phyloP scores from a whole-genome alignment of 2,329 filamentous ascomycete genomes.

The Exophiala aquamarina region DNA sequence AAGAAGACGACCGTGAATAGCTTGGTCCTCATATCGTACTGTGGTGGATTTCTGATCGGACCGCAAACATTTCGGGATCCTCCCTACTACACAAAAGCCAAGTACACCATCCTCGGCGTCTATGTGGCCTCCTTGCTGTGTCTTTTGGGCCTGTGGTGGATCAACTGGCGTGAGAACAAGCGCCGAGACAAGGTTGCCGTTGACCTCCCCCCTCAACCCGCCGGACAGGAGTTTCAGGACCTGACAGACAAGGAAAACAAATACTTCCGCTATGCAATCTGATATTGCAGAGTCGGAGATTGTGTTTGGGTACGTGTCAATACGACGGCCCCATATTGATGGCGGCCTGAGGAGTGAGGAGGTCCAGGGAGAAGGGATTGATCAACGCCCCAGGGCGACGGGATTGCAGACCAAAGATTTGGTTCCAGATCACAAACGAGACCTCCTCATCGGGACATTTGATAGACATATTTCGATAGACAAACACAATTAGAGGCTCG shows the following conservation, averaged over 20 bases:
- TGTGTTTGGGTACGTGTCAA: no score
- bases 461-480: no score
- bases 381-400: no score
- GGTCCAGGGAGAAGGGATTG: no score
- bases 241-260: constrained; percentile 36
- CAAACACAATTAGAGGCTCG: no score
- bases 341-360: no score
- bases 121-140: constrained; percentile 53
- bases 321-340: no score
- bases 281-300: background rate
- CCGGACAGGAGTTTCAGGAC: constrained; percentile 30
- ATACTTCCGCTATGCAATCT: constrained; percentile 33
- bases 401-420: no score
- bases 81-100: constrained; percentile 50
- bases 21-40: constrained; percentile 54
- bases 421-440: no score
- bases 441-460: no score
- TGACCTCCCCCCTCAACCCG: constrained; percentile 6
- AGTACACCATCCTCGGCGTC: constrained; percentile 56
- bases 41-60: constrained; percentile 44
- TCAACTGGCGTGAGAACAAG: constrained; percentile 57
- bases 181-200: constrained; percentile 50
- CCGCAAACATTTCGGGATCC: constrained; percentile 56
- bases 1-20: constrained; percentile 57
- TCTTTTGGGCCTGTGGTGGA: constrained; percentile 52